Base-by-base conservation (phyloP, 2,329 filamentous ascomycete genomes). In the Scopulariopsis brevicaulis region DNA sequence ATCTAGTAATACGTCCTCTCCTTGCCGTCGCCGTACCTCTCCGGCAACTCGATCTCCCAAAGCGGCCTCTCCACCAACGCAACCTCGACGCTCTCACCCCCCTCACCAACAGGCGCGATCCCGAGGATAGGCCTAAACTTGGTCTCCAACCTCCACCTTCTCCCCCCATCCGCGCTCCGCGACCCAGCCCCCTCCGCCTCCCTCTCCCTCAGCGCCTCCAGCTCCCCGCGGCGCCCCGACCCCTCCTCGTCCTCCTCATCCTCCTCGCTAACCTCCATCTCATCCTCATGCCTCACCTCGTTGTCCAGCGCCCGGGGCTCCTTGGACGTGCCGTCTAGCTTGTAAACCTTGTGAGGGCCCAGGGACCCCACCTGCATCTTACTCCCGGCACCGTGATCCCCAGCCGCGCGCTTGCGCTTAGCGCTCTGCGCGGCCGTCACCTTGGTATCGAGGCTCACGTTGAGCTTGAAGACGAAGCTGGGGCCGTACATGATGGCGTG, bases 71-170 rank as follows among this genome's bases (percentile, higher is more conserved):
- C 93, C 15, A 97, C 84, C 56, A 97, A 76, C 2, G 90, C 92
- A 53, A 96, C 88, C 72, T 99, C 94, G 4, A 88, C 72, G 22
- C 63, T 64, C 57, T 67, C 68, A 34, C 65, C 64, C 20, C 62
- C 65, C 8, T 57, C 28, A 32, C 62, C 66, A 62, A 79, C 70
- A 51, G 76, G 74, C 40, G 83, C 78, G 43, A 85, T 73, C 57
- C 92, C 94, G 61, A 99, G 77, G 64, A 99, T 91, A n/a, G 92
- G 89, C 59, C 92, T 82, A 72, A 97, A 99, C 71, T 96, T 95
- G 77, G 88, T 91, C 5, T 92, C 96, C 68, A 86, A 83, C 90
- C 91, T 97, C 73, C 75, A 81, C 61, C 70, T 73, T 61, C 15
- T 43, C 63, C 71, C 70, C 57, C 65, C 68, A 34, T 67, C 65